phyloP scores from a whole-genome alignment of 208 protist genomes.

The Leishmania turanica region DNA sequence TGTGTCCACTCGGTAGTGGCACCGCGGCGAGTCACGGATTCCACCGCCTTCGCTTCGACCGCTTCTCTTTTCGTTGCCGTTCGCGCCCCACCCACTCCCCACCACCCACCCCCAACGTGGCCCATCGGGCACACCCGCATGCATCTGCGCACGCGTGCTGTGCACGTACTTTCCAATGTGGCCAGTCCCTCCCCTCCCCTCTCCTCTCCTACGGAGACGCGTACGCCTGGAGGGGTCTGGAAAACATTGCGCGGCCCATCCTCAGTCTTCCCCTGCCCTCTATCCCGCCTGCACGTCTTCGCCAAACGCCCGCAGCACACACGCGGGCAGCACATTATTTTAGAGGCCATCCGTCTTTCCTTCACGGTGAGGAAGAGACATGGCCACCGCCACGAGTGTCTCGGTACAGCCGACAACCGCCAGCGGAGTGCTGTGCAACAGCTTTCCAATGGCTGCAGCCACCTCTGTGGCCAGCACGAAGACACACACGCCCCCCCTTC shows the following conservation, averaged over 20 bases:
- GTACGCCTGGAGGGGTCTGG: not conserved
- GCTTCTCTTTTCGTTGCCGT: not conserved
- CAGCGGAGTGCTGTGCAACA: conserved; percentile 29
- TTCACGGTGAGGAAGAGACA: not conserved
- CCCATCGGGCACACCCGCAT: not conserved
- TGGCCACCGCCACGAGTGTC: conserved; percentile 2
- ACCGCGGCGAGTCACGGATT: not conserved
- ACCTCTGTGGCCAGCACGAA: conserved; percentile 22
- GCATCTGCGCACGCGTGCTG: not conserved
- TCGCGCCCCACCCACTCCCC: not conserved
- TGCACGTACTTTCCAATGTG: not conserved
- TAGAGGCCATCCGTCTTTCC: not conserved
- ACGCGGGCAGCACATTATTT: not conserved
- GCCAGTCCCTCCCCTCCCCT: not conserved
- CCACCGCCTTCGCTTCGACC: not conserved
- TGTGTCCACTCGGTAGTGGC: not conserved
- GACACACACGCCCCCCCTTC: conserved; percentile 16
- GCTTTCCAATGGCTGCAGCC: conserved; percentile 20
- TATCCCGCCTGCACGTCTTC: not conserved
- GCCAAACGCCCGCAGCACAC: not conserved
- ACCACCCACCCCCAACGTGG: not conserved
- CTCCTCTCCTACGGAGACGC: not conserved
- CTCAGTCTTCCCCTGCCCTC: not conserved
- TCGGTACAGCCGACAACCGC: conserved; percentile 22
- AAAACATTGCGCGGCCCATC: not conserved